Conservation (phyloP, 352 stramenopile genomes). For the Globisporangium splendens region DNA sequence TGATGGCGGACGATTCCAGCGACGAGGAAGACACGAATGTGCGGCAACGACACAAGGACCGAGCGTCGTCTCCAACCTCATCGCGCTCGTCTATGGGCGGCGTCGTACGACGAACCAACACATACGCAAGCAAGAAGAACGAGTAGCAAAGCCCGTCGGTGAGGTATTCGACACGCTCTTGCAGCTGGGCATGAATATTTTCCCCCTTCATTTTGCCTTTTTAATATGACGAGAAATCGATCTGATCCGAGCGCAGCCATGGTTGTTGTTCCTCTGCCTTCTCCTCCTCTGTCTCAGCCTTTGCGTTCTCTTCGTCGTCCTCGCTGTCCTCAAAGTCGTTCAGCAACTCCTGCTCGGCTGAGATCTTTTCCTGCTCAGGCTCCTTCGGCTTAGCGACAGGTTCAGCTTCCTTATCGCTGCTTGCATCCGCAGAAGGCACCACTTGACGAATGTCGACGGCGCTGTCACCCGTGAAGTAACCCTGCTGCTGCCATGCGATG, state of each 20-base stretch:
- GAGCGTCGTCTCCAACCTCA: constrained; percentile 12
- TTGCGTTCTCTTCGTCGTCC: constrained; percentile 33
- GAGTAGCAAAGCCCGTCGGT: constrained; percentile 21
- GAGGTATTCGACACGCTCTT: not conserved
- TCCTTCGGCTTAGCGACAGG: constrained; percentile 14
- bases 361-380: constrained; percentile 31
- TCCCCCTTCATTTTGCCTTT: not conserved
- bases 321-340: constrained; percentile 87
- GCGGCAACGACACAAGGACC: constrained; percentile 38
- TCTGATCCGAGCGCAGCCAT: constrained; percentile 69
- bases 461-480: constrained; percentile 73
- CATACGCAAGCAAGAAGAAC: constrained; percentile 54
- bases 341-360: constrained; percentile 73
- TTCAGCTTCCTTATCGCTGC: constrained; percentile 7
- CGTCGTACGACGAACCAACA: constrained; percentile 21
- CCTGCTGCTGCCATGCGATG: constrained; percentile 75
- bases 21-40: constrained; percentile 65
- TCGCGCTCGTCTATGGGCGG: constrained; percentile 20
- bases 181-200: not conserved
- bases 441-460: constrained; percentile 73
- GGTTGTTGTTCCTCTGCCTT: constrained; percentile 19
- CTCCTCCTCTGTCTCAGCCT: constrained; percentile 13
- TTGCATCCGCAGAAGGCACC: not conserved
- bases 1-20: constrained; percentile 69
- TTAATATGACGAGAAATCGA: constrained; percentile 68